Percentiles rank a stretch among this genome's conserved stretches.
Conservation (phyloP, 768 basidiomycete genomes). For the Boletellus ananiceps region DNA sequence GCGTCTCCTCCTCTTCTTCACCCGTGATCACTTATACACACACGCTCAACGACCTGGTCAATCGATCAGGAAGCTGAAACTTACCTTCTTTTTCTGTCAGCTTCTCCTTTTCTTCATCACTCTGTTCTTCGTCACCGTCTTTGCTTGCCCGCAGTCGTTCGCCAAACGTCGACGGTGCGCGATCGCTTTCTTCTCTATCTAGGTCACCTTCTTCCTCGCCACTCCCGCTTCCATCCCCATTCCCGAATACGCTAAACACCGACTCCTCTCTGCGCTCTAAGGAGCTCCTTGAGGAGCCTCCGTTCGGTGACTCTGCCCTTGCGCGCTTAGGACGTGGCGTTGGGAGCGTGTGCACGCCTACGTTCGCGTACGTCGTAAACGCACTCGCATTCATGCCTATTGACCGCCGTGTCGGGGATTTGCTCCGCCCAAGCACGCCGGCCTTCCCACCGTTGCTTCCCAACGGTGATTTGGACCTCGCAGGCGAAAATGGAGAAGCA, state of each 20-base stretch:
- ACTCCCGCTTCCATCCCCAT: conserved; percentile 33
- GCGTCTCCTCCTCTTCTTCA: conserved; percentile 77
- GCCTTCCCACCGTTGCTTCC: conserved; percentile 24
- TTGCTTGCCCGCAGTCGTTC: conserved; percentile 61
- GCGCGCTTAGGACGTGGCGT: conserved; percentile 50
- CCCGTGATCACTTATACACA: conserved; percentile 57
- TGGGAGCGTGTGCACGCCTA: conserved; percentile 39
- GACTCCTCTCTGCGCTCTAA: conserved; percentile 36
- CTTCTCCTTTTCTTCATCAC: conserved; percentile 38
- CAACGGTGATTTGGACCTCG: conserved; percentile 51
- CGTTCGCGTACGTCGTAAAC: conserved; percentile 57
- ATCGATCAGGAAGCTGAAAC: conserved; percentile 13
- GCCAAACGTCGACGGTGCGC: conserved; percentile 46
- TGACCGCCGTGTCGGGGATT: conserved; percentile 51
- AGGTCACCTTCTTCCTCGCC: conserved; percentile 44
- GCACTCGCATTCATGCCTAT: conserved; percentile 42
- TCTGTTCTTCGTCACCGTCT: conserved; percentile 52
- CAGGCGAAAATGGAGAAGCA: conserved; percentile 30
- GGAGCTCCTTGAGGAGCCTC: conserved; percentile 40
- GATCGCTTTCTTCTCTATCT: conserved; percentile 29
- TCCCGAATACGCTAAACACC: conserved; percentile 30
- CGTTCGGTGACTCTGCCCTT: conserved; percentile 47
- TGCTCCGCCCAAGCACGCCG: conserved; percentile 36
- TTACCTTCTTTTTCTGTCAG: conserved; percentile 68
- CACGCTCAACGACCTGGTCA: neutral